These are phyloP conservation scores for Diaporthe sp. DNA, from an alignment of 2,329 filamentous ascomycete genomes.

Conservation along the genomic window DNA sequence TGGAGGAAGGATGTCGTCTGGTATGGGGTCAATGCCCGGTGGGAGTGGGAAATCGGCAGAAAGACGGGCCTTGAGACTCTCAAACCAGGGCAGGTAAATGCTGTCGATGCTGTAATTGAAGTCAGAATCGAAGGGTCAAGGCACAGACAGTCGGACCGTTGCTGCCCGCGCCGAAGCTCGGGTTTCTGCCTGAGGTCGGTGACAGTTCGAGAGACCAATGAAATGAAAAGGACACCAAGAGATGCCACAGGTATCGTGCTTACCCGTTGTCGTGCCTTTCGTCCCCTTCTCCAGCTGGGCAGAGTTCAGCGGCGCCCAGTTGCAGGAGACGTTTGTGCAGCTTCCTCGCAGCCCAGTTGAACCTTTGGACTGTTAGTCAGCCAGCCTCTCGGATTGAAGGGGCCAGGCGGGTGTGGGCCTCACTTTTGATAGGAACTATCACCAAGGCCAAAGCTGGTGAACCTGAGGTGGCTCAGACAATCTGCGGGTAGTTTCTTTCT, in stretches of 20 bases:
- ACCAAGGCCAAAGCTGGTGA: conserved; percentile 90
- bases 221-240: neutral
- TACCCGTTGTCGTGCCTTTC: conserved; percentile 95
- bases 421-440: conserved; percentile 96
- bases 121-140: conserved; percentile 13
- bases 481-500: conserved; percentile 81
- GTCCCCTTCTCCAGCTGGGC: conserved; percentile 87
- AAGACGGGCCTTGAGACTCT: conserved; percentile 76
- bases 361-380: conserved; percentile 63
- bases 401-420: conserved; percentile 44
- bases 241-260: conserved; percentile 48
- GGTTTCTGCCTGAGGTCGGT: neutral
- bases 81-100: conserved; percentile 83
- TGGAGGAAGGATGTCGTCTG: conserved; percentile 80
- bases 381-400: neutral
- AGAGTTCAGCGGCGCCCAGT: conserved; percentile 83
- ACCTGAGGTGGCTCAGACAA: conserved; percentile 77
- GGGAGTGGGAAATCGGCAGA: conserved; percentile 79
- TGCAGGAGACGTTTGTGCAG: conserved; percentile 87
- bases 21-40: conserved; percentile 76
- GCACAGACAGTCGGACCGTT: neutral
- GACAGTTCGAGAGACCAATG: neutral
- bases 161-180: neutral
- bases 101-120: conserved; percentile 77
- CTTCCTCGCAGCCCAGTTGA: conserved; percentile 94